phyloP scores from a whole-genome alignment of 1,139 yeast genomes.

The Pichia inconspicua region DNA sequence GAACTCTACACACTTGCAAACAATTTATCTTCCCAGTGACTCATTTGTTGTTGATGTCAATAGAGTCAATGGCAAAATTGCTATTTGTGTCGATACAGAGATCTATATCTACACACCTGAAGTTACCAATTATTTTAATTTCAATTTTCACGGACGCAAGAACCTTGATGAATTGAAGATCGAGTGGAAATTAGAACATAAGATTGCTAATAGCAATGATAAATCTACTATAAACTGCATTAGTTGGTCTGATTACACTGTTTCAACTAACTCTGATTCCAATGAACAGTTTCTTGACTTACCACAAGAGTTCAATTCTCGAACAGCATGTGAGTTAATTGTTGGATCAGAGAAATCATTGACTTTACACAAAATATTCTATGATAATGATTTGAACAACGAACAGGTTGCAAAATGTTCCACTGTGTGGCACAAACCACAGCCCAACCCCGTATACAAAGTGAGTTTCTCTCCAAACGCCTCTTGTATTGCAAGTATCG shows the following conservation, averaged over 20 bases:
- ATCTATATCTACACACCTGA: slow-evolving; percentile 38
- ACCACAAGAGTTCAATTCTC: slow-evolving; percentile 28
- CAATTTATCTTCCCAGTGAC: slow-evolving; percentile 63
- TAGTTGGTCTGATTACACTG: slow-evolving; percentile 55
- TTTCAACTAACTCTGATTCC: slow-evolving; percentile 21
- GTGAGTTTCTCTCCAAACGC: slow-evolving; percentile 58
- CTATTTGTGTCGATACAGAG: slow-evolving; percentile 35
- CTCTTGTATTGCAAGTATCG: slow-evolving; percentile 56
- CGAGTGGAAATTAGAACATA: slow-evolving; percentile 40
- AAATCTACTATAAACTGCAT: slow-evolving; percentile 40
- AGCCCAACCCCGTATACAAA: slow-evolving; percentile 49
- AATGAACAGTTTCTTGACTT: slow-evolving; percentile 23
- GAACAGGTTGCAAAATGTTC: slow-evolving; percentile 24
- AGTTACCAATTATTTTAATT: slow-evolving; percentile 30
- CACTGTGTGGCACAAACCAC: slow-evolving; percentile 48
- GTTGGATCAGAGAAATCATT: slow-evolving; percentile 49
- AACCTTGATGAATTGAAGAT: slow-evolving; percentile 25
- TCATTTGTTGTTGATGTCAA: slow-evolving; percentile 62
- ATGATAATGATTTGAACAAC: slow-evolving; percentile 18
- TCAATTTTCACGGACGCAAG: slow-evolving; percentile 27
- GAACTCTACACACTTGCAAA: slow-evolving; percentile 53
- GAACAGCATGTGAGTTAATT: slow-evolving; percentile 35
- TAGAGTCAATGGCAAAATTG: slow-evolving; percentile 47
- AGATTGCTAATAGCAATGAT: slow-evolving; percentile 28
- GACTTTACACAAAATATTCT: slow-evolving; percentile 41